Conservation (phyloP, 352 stramenopile genomes). For the Plasmopara halstedii region DNA sequence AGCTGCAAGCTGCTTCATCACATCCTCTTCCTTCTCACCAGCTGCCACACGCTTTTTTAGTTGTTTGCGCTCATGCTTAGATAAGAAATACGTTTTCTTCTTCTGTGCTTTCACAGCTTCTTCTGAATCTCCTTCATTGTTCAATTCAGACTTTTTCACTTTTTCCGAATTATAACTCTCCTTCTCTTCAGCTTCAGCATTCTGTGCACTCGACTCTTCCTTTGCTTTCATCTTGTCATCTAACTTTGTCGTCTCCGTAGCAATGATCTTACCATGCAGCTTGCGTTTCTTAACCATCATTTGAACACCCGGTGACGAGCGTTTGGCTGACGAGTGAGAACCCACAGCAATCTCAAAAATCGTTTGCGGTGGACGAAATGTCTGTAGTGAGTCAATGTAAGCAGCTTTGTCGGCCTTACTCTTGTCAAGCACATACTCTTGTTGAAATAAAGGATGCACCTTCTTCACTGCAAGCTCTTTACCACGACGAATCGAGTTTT, state of each 20-base stretch:
- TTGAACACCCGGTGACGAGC: conserved; percentile 58
- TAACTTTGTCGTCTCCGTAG: conserved; percentile 49
- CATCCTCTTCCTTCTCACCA: conserved; percentile 66
- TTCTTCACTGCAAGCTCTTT: conserved; percentile 91
- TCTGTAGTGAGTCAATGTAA: conserved; percentile 89
- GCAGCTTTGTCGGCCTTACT: conserved; percentile 72
- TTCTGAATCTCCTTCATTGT: conserved; percentile 1
- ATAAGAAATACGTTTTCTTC: conserved; percentile 85
- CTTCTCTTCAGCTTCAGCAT: conserved; percentile 24
- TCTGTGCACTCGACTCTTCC: conserved; percentile 22
- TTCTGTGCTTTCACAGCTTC: conserved; percentile 5
- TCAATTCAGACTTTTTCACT: neutral
- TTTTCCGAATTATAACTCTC: conserved; percentile 12
- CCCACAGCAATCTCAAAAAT: conserved; percentile 94
- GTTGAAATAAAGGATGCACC: conserved; percentile 88
- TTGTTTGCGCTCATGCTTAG: conserved; percentile 92
- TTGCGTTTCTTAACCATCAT: conserved; percentile 88
- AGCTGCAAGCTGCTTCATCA: conserved; percentile 51
- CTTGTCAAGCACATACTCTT: conserved; percentile 83
- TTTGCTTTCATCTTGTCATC: conserved; percentile 34
- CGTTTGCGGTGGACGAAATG: conserved; percentile 92
- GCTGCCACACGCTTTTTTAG: conserved; percentile 86
- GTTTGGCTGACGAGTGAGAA: conserved; percentile 67
- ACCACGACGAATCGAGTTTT: conserved; percentile 89
- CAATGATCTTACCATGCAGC: conserved; percentile 80